These are phyloP conservation scores for Prunus armeniaca DNA, from an alignment of 306 rosid species.

Conservation along the genomic window DNA sequence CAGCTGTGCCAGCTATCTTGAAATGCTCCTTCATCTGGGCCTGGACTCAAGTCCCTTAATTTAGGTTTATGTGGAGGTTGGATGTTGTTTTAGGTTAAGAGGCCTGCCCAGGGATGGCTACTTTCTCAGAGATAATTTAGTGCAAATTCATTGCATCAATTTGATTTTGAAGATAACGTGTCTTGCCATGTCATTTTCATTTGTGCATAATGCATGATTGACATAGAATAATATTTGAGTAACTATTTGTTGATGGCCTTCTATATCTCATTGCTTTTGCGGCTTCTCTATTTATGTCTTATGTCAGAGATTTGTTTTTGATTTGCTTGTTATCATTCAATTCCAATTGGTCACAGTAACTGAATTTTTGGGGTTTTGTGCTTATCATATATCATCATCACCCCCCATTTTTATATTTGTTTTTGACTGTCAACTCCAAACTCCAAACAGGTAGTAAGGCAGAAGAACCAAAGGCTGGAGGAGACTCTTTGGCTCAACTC, in stretches of 20 bases:
- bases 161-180: neutral
- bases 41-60: neutral
- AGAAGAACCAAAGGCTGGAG: conserved; percentile 67
- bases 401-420: neutral
- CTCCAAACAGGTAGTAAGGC: conserved; percentile 58
- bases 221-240: neutral
- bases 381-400: neutral
- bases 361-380: neutral
- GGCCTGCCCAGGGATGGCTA: neutral
- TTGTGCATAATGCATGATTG: neutral
- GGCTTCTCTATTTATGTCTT: neutral
- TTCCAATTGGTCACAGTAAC: neutral
- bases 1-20: neutral
- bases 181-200: neutral
- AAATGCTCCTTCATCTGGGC: neutral
- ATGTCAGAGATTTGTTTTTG: neutral
- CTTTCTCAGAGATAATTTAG: neutral
- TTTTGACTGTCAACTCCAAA: conserved; percentile 1
- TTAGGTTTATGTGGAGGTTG: neutral
- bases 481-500: conserved; percentile 54
- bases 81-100: neutral
- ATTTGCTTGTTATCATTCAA: neutral
- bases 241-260: neutral
- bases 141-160: neutral
- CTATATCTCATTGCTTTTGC: neutral